phyloP scores from a whole-genome alignment of 2,329 filamentous ascomycete genomes.

The Neocatenulostroma microsporum region DNA sequence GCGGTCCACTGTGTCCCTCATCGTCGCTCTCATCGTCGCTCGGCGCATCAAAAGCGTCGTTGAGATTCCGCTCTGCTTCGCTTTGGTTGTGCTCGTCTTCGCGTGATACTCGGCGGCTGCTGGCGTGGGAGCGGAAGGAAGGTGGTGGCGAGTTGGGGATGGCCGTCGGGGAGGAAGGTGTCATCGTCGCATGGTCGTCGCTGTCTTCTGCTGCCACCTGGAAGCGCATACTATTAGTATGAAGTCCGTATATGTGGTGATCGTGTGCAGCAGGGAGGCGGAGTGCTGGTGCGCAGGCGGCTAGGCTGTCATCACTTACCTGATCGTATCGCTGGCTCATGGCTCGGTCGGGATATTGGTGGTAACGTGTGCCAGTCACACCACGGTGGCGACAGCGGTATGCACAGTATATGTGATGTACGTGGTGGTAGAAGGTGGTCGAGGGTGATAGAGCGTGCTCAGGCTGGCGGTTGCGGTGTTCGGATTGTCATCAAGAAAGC shows the following conservation, averaged over 20 bases:
- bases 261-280: background rate
- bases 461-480: background rate
- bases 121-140: conserved; percentile 80
- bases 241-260: conserved; percentile 5
- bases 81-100: conserved; percentile 42
- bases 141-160: conserved; percentile 51
- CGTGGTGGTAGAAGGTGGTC: background rate
- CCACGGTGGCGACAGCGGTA: background rate
- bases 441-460: background rate
- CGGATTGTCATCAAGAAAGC: background rate
- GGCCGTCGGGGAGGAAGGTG: conserved; percentile 26
- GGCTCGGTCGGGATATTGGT: conserved; percentile 15
- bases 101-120: conserved; percentile 54
- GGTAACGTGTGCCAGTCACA: background rate
- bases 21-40: conserved; percentile 60
- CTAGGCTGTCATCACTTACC: too few species aligned
- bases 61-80: conserved; percentile 70
- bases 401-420: background rate
- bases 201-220: conserved; percentile 37
- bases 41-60: conserved; percentile 73
- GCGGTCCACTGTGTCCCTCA: conserved; percentile 63
- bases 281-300: background rate
- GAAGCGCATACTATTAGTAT: conserved; percentile 12
- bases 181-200: conserved; percentile 31
- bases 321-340: conserved; percentile 44